Base-by-base conservation (phyloP, 2,329 filamentous ascomycete species). In the Phaeosphaeriaceae sp. region DNA sequence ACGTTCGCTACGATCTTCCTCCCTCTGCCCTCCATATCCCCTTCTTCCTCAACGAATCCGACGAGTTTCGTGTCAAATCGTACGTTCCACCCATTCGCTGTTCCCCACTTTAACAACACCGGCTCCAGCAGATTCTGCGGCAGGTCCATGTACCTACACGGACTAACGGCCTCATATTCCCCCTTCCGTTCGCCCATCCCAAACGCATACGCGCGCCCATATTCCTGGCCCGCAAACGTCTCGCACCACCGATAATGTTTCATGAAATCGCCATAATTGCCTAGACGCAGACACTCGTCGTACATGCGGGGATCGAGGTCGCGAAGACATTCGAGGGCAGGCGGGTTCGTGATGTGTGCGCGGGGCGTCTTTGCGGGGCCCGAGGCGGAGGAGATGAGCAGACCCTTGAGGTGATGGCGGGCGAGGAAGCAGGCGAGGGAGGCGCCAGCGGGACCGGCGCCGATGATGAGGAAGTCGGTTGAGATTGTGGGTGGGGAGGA, bases 301-400 rank as follows among this genome's bases (percentile, higher is more conserved):
- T 81, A 80, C 9, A 82, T 13, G 1, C 49, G 30, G 2, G 24
- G 71, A 2, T 77, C 80, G 44, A 82, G 80, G 59, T 82, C 80
- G 28, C 80, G 76, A 9, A 83, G 71, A 65, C 79, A 81, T 71
- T 83, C 87, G 78, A 65, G 43, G 0, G 84, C 84, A 0, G 85
- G 85, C 72, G 84, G 84, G 68, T 88, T 89, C 46, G 84, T 87
- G 56, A 88, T 86, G 67, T 89, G 86, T 0, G 86, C 86, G 24
- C 87, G 77, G 1, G 87, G 87, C 1, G 85, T 87, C 56, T 84
- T 77, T 1, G 86, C 84, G 1, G 82, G 86, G 3, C 81, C 80
- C 0, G 84, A 72, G 0, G 82, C 80, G 1, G 79, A 68, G 7
- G 81, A 80, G 52, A 89, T 78, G 61, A 88, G 81, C 47, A 88